Evolutionary conservation across 1,139 yeast species (phyloP), one percentile per base, ranked within the genome.

Genomic region (Pichia inconspicua): DNA sequence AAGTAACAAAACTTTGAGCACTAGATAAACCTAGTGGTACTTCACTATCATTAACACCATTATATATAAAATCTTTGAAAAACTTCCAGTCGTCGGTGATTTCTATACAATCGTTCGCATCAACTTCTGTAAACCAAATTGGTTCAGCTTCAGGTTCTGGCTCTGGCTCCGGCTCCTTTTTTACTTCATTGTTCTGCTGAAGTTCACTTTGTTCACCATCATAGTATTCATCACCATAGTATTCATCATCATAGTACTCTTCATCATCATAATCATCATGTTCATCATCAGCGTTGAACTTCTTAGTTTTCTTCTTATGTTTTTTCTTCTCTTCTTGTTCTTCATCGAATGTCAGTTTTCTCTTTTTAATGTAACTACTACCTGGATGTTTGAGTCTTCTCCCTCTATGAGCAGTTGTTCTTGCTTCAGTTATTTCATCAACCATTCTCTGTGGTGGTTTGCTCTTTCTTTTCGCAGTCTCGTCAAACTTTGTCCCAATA

Each of bases 51-150:
- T 49, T 49, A 17, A 42, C 31, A 7, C 40, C 46, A 12, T 53
- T 43, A 37, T 55, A 53, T 7, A 59, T 49, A 36, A 46, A 51
- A 32, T 55, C 57, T 25, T 48, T 43, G 39, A 60, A 58, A 35
- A 61, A 42, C 7, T 42, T 44, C 50, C 60, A 53, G 17, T 45
- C 51, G 9, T 42, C 46, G 5, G 39, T 32, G 10, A 70, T 62
- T 2, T 52, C 48, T 1, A 60, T 55, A 2, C 56, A 49, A 34
- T 53, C 45, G 14, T 53, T 27, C 12, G 31, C 53, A 25, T 49
- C 50, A 28, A 57, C 17, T 43, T 58, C 57, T 14, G 66, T 73
- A 41, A 76, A 61, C 54, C 70, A 66, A 28, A 45, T 46, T 10
- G 51, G 51, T 41, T 48, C 49, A 2, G 50, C 44, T 38, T 44